Percentiles rank a stretch among this genome's conserved stretches.
These are phyloP conservation scores for Calcarisporium arbuscula DNA, from an alignment of 2,329 filamentous ascomycete species.

Conservation along the genomic window DNA sequence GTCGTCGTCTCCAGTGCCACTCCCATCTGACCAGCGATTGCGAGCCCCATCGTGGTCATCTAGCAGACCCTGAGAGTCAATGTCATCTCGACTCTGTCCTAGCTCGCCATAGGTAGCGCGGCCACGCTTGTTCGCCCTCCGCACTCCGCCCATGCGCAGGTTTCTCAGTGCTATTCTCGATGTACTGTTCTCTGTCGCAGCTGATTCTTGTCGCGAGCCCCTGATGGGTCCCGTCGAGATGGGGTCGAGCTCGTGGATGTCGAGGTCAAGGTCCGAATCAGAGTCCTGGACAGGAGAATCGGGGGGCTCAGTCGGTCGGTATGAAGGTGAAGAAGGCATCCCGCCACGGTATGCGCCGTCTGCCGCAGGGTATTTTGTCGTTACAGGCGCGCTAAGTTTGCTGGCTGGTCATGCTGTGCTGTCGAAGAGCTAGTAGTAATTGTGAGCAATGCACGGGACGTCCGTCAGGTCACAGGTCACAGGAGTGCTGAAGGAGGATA, in stretches of 20 bases:
- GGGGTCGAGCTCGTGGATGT: slow-evolving; percentile 76
- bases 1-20: slow-evolving; percentile 59
- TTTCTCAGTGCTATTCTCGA: slow-evolving; percentile 65
- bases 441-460: neutral
- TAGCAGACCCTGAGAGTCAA: slow-evolving; percentile 63
- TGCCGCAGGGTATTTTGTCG: slow-evolving; percentile 10
- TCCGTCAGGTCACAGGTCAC: too few relatives aligned
- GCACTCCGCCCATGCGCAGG: slow-evolving; percentile 59
- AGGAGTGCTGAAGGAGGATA: too few relatives aligned
- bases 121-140: slow-evolving; percentile 48
- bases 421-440: neutral
- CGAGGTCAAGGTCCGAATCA: slow-evolving; percentile 67
- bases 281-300: slow-evolving; percentile 62
- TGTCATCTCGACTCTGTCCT: slow-evolving; percentile 47
- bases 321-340: slow-evolving; percentile 50
- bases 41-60: slow-evolving; percentile 52
- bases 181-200: slow-evolving; percentile 35
- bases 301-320: slow-evolving; percentile 53
- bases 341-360: slow-evolving; percentile 27
- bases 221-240: slow-evolving; percentile 30
- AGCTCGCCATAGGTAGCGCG: slow-evolving; percentile 56
- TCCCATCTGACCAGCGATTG: slow-evolving; percentile 53
- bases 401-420: slow-evolving; percentile 15
- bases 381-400: slow-evolving; percentile 11
- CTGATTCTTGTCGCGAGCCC: slow-evolving; percentile 21